Evolutionary conservation across 495 filamentous ascomycete species (phyloP).

Genomic region (Apiosordaria backusii): DNA sequence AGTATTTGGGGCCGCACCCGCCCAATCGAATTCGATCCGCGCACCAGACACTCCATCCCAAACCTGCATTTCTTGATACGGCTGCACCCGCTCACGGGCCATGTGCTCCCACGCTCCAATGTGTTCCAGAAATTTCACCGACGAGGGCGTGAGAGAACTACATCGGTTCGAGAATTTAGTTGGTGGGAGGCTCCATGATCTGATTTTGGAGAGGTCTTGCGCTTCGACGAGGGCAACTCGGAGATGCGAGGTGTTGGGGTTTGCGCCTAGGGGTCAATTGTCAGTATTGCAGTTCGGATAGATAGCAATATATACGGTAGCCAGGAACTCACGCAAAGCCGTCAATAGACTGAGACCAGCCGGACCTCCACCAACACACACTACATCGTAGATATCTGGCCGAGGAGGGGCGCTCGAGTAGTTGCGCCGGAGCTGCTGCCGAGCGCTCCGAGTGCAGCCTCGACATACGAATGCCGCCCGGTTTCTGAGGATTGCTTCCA

Average conservation of each 20-base stretch:
- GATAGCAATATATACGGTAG: not conserved
- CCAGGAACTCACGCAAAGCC: slow-evolving; percentile 65
- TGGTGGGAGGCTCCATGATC: slow-evolving; percentile 59
- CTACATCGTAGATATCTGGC: slow-evolving; percentile 82
- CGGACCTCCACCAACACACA: slow-evolving; percentile 94
- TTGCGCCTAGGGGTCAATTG: slow-evolving; percentile 49
- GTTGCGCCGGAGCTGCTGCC: slow-evolving; percentile 29
- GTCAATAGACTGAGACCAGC: slow-evolving; percentile 85
- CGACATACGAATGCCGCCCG: slow-evolving; percentile 40
- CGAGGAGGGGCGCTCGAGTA: slow-evolving; percentile 37
- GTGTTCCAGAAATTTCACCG: slow-evolving; percentile 63
- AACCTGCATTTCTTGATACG: slow-evolving; percentile 89
- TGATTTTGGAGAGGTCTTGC: slow-evolving; percentile 69
- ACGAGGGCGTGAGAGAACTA: slow-evolving; percentile 86
- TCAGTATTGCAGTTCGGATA: not conserved
- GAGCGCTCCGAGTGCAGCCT: slow-evolving; percentile 42
- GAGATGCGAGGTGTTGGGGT: slow-evolving; percentile 67
- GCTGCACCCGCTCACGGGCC: slow-evolving; percentile 65
- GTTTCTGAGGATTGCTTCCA: slow-evolving; percentile 26
- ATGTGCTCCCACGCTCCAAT: slow-evolving; percentile 88
- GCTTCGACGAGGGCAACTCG: slow-evolving; percentile 86
- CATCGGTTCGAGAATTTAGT: slow-evolving; percentile 86
- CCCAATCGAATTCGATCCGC: slow-evolving; percentile 83
- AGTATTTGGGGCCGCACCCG: slow-evolving; percentile 42
- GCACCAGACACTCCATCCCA: slow-evolving; percentile 93